Base-by-base conservation (phyloP, 164 flowering plant species). In the Chloranthus sessilifolius region DNA sequence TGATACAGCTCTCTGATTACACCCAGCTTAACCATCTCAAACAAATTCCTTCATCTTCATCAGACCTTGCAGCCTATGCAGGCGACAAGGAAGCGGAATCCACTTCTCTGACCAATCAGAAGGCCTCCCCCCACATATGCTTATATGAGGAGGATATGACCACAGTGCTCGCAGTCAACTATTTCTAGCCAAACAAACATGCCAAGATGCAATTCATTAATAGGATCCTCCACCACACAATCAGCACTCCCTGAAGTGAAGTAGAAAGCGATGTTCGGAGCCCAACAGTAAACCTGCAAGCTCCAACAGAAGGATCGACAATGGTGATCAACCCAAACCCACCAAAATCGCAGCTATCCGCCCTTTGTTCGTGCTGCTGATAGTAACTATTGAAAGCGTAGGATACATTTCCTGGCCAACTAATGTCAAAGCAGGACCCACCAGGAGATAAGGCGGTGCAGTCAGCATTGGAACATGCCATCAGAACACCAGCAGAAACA, bases 311-410 rank as follows among this genome's bases (percentile, higher is more conserved):
- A 24, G 98, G 98, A 77, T 91, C 81, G 15, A 88, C 88, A 7
- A 82, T 82, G 1, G 98, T 91, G 58, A 91, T 76, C 73, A 85
- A 63, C 25, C 95, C 98, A 56, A 85, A 46, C 21, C 98, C 96
- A 23, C 82, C 85, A 74, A 87, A 87, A 49, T 76, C 67, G 66
- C 95, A 91, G 68, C 90, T 79, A 27, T 76, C 81, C 6, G 78
- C 72, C 21, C 50, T 68, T 50, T 88, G 98, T 65, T 83, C 80
- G 42, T 80, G 83, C 62, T 77, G 77, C 68, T 91, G 96, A 52
- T 85, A 87, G 65, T 70, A 88, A 73, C 83, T 80, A 43, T 91
- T 91, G 40, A 91, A 91, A 2, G 92, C 89, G 58, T 83, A 91
- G 2, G 96, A 91, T 47, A 85, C 55, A 34, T 87, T 91, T 20